Conservation (phyloP, 2,329 filamentous ascomycete genomes). For the Purpureocillium lavendulum region DNA sequence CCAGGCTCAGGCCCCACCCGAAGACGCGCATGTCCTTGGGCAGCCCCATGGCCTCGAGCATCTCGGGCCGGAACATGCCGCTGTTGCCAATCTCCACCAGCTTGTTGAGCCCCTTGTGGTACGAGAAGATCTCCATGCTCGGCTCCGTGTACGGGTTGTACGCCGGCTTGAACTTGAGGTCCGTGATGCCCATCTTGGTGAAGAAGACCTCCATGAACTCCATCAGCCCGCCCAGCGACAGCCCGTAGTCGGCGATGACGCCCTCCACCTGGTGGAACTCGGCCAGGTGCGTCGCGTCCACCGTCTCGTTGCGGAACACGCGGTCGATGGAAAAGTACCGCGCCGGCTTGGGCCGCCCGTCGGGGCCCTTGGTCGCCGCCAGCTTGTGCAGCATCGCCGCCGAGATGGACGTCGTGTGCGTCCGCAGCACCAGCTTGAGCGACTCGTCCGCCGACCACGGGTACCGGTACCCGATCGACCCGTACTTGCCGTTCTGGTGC, state of each 20-base stretch:
- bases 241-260: constrained; percentile 92
- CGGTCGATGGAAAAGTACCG: constrained; percentile 98
- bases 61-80: constrained; percentile 97
- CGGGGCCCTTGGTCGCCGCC: constrained; percentile 69
- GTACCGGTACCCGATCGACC: constrained; percentile 93
- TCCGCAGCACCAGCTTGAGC: constrained; percentile 76
- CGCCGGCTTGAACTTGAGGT: constrained; percentile 90
- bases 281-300: constrained; percentile 91
- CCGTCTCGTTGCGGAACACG: constrained; percentile 95
- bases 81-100: constrained; percentile 97
- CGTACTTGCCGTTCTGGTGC: constrained; percentile 85
- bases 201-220: constrained; percentile 95
- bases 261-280: constrained; percentile 99
- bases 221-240: constrained; percentile 88
- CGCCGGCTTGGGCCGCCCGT: constrained; percentile 57
- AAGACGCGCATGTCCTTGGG: constrained; percentile 89
- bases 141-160: constrained; percentile 65
- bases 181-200: constrained; percentile 80
- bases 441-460: constrained; percentile 87
- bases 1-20: constrained; percentile 84
- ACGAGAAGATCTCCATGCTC: constrained; percentile 96
- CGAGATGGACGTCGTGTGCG: constrained; percentile 90
- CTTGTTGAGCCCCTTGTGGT: constrained; percentile 80
- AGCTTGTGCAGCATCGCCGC: constrained; percentile 87
- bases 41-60: constrained; percentile 90